These are phyloP conservation scores for Colletotrichum karsti DNA, from an alignment of 2,329 filamentous ascomycete genomes.

Conservation along the genomic window DNA sequence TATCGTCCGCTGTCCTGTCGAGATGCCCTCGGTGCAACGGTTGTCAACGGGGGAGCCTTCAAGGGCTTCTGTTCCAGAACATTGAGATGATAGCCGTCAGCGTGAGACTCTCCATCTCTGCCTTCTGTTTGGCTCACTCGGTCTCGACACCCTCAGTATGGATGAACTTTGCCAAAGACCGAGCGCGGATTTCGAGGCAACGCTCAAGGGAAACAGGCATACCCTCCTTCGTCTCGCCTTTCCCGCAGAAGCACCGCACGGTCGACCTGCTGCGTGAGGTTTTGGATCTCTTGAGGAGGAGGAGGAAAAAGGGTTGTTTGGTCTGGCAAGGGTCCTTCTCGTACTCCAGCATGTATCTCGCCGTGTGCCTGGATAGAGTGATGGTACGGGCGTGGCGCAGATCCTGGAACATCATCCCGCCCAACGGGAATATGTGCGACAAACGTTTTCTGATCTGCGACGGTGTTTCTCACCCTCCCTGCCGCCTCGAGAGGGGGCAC, in stretches of 20 bases:
- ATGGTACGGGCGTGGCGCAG: constrained; percentile 21
- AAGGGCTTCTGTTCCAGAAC: constrained; percentile 14
- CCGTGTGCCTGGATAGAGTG: not conserved
- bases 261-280: not conserved
- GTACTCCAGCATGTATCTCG: not conserved
- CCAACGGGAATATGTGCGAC: constrained; percentile 18
- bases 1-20: not conserved
- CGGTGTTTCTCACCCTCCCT: constrained; percentile 11
- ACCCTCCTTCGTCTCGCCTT: not conserved
- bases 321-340: not conserved
- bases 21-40: constrained; percentile 9
- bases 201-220: not conserved
- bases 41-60: not conserved
- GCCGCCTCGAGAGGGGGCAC: not conserved
- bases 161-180: constrained; percentile 11
- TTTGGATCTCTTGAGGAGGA: not conserved
- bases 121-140: not conserved
- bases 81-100: constrained; percentile 26
- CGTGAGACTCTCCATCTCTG: not conserved
- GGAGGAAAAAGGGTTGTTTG: not conserved
- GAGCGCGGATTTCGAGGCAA: constrained; percentile 10
- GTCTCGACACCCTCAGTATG: not conserved
- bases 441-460: constrained; percentile 26
- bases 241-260: not conserved
- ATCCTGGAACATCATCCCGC: constrained; percentile 20